Evolutionary conservation across 129 eudicot species (phyloP), one percentile per base, ranked within the genome.

Genomic region (Flaveria trinervia): DNA sequence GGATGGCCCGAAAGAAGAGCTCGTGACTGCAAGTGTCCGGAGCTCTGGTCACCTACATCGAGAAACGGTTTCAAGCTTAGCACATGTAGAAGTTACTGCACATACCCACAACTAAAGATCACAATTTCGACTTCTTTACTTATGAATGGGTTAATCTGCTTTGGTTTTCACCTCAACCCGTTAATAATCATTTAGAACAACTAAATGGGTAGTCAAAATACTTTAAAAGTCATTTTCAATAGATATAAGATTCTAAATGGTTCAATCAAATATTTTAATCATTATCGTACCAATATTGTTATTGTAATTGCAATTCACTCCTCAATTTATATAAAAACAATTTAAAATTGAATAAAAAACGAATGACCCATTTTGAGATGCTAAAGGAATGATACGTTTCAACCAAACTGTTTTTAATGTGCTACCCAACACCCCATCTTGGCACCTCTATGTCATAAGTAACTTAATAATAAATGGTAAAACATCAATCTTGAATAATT

Each of bases 1-100:
- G 51, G 50, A 82, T 33, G 96, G 94, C 79, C 94, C 96, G 18
- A 73, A 36, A 48, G 94, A 92, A 72, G 87, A 84, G 80, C 69
- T 88, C 46, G 86, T 83, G 33, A 55, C 83, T 66, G 85, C 59
- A 20, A 94, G 98, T 65, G 83, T 80, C 55, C 89, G 78, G 7
- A 36, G 5, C 41, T 5, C 41, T 36, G 0, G 85, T 92, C 1
- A 84, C 83, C 39, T 88, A 78, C 83, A 77, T 92, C 11, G 96
- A 74, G 79, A 78, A 49, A 88, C 76, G 5, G 76, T 88, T 9
- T 80, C 90, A 65, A 75, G 87, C 89, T 59, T 86, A 18, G 85
- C 96, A 52, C 90, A 88, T 77, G 94, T 86, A 86, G 86, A 28
- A 17, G 28, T 67, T 13, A 20, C 56, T 65, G 59, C 49, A 10